Evolutionary conservation across 805 yeast species (phyloP).

Genomic region (Hanseniaspora valbyensis): DNA sequence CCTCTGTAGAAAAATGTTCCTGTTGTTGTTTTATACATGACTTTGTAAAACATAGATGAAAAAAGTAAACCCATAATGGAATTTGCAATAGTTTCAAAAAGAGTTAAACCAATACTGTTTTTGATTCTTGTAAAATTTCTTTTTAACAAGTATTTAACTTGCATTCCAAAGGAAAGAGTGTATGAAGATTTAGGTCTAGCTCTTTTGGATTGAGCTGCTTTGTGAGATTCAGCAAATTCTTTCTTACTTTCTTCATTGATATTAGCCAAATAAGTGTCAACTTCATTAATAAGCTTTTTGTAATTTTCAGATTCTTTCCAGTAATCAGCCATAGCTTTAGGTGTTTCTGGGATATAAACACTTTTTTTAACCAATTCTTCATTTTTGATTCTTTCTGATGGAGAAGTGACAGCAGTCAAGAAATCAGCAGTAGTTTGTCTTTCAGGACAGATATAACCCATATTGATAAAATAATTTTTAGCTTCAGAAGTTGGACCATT

Average conservation of each 20-base stretch:
- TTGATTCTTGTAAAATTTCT: slow-evolving; percentile 39
- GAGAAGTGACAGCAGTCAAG: slow-evolving; percentile 45
- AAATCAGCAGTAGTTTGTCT: slow-evolving; percentile 53
- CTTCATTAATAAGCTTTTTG: slow-evolving; percentile 31
- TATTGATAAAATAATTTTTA: slow-evolving; percentile 37
- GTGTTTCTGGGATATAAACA: slow-evolving; percentile 40
- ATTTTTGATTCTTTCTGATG: slow-evolving; percentile 37
- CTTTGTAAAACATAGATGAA: slow-evolving; percentile 45
- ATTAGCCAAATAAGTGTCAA: slow-evolving; percentile 29
- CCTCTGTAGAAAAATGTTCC: slow-evolving; percentile 41
- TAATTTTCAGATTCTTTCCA: slow-evolving; percentile 41
- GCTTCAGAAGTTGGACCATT: slow-evolving; percentile 41
- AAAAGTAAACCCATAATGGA: slow-evolving; percentile 41
- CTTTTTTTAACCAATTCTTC: slow-evolving; percentile 33
- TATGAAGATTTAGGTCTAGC: slow-evolving; percentile 37
- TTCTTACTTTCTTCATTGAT: slow-evolving; percentile 16
- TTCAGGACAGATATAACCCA: slow-evolving; percentile 48
- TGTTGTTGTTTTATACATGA: slow-evolving; percentile 30
- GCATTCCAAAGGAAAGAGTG: slow-evolving; percentile 40
- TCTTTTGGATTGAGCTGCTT: slow-evolving; percentile 39
- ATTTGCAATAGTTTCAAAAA: slow-evolving; percentile 34
- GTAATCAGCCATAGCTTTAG: slow-evolving; percentile 39
- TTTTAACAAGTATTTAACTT: slow-evolving; percentile 34
- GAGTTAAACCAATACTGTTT: slow-evolving; percentile 38
- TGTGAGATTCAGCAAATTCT: slow-evolving; percentile 30